phyloP scores from a whole-genome alignment of 768 basidiomycete genomes.

The Termitomyces sp. region DNA sequence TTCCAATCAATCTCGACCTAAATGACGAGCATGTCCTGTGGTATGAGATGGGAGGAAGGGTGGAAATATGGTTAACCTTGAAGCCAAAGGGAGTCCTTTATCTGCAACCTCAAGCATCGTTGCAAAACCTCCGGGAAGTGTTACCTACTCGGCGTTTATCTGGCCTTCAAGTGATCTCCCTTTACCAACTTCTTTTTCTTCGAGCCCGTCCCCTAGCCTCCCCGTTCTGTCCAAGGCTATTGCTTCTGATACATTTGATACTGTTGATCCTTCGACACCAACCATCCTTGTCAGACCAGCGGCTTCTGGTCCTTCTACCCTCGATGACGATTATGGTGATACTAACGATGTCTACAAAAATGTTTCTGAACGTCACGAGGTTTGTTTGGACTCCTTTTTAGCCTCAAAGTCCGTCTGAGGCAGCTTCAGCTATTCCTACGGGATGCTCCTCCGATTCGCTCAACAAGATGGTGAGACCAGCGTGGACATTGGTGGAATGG shows the following conservation, averaged over 20 bases:
- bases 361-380: slow-evolving; percentile 11
- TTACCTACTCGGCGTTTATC: background rate
- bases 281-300: slow-evolving; percentile 23
- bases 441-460: slow-evolving; percentile 13
- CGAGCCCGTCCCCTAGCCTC: slow-evolving; percentile 2
- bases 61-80: background rate
- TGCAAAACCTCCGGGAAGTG: background rate
- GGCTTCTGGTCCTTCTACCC: slow-evolving; percentile 4
- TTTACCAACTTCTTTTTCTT: slow-evolving; percentile 7
- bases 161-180: background rate
- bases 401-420: background rate
- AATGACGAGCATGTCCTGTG: slow-evolving; percentile 33
- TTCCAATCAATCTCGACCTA: slow-evolving; percentile 38
- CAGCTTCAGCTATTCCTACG: slow-evolving; percentile 5
- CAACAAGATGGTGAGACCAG: slow-evolving; percentile 17
- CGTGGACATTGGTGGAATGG: slow-evolving; percentile 29
- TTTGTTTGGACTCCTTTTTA: background rate
- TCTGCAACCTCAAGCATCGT: background rate
- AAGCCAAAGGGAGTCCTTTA: background rate
- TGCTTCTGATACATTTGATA: background rate
- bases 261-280: slow-evolving; percentile 11
- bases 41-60: slow-evolving; percentile 46
- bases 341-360: slow-evolving; percentile 14
- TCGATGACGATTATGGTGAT: slow-evolving; percentile 1
- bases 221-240: background rate